Base-by-base conservation (phyloP, 768 basidiomycete genomes). In the Auriscalpium vulgare region DNA sequence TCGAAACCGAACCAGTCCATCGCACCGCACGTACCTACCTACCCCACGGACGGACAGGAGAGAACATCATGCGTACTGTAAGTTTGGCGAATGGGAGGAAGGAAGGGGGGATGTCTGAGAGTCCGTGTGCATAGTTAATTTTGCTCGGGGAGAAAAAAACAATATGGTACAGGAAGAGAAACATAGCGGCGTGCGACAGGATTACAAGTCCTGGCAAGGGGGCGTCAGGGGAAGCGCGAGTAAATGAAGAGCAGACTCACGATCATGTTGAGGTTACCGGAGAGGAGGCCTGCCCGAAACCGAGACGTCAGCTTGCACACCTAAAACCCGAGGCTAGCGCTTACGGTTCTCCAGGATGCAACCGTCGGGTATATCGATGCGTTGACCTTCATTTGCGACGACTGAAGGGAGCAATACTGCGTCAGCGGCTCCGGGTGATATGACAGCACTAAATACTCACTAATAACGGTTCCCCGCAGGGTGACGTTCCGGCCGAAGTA, bases 221-320 rank as follows among this genome's bases (percentile, higher is more conserved):
- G 29, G 4, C 29, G 29, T 29, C 29, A 29, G 29, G 29, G 29
- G 29, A 7, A 29, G 29, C 29, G 29, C 29, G 2, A 29, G 29
- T 29, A 29, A 29, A 29, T 29, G 29, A 29, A 29, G 29, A 29
- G 29, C 29, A 54, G 36, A 73, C 77, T 62, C 63, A 82, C 83
- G 53, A 83, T 90, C 79, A 88, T 82, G 67, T 79, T 85, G 57
- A 91, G 71, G 68, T 85, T 86, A 47, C 89, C 88, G 23, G 85
- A 85, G 56, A 91, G 73, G 55, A 91, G 70, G 62, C 85, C 82
- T 78, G 62, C 10, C 29, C 29, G 29, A 29, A 29, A 5, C 7
- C 29, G 29, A 29, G 29, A 29, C 29, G 29, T 29, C 29, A 29
- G 29, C 29, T 29, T 29, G 29, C 29, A 29, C 29, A 29, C 29